A percentile compares a stretch with the other conserved stretches of the same genome.
Conservation (phyloP, 2,329 filamentous ascomycete genomes). For the Penicillium capsulatum region DNA sequence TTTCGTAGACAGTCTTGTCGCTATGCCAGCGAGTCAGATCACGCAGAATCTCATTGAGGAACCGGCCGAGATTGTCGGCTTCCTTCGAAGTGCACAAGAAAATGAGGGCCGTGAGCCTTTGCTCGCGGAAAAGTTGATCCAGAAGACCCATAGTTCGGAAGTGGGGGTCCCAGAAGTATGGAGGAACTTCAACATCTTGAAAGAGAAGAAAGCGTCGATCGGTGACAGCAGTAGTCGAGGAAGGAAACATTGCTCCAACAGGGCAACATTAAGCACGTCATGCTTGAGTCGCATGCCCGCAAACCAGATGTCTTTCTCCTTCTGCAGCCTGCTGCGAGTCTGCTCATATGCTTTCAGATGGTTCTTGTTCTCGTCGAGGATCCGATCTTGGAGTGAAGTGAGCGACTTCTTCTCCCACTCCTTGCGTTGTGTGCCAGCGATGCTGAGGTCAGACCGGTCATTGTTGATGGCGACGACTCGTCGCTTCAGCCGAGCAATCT, state of each 20-base stretch:
- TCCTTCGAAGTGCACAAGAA: slow-evolving; percentile 88
- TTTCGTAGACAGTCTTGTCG: slow-evolving; percentile 71
- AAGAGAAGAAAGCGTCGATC: slow-evolving; percentile 82
- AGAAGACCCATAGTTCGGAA: slow-evolving; percentile 84
- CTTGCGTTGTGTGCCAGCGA: slow-evolving; percentile 61
- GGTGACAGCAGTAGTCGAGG: slow-evolving; percentile 80
- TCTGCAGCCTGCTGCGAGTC: slow-evolving; percentile 64
- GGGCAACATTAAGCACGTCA: slow-evolving; percentile 65
- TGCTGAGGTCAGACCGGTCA: slow-evolving; percentile 69
- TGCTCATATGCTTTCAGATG: slow-evolving; percentile 65
- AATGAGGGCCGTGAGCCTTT: slow-evolving; percentile 74
- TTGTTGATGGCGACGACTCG: slow-evolving; percentile 64
- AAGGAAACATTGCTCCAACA: slow-evolving; percentile 90
- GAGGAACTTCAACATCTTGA: slow-evolving; percentile 79
- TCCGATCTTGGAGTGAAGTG: slow-evolving; percentile 62
- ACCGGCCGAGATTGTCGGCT: slow-evolving; percentile 87
- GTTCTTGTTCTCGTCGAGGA: slow-evolving; percentile 68
- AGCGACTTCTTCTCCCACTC: slow-evolving; percentile 67
- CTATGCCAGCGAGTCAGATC: slow-evolving; percentile 83
- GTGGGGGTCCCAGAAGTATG: slow-evolving; percentile 76
- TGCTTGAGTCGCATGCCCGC: slow-evolving; percentile 58
- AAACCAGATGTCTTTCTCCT: slow-evolving; percentile 78
- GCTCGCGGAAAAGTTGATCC: slow-evolving; percentile 77
- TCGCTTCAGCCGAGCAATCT: slow-evolving; percentile 64
- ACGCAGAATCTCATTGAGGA: slow-evolving; percentile 74